Evolutionary conservation across 768 basidiomycete genomes (phyloP).

Genomic region (Termitomyces sp.): DNA sequence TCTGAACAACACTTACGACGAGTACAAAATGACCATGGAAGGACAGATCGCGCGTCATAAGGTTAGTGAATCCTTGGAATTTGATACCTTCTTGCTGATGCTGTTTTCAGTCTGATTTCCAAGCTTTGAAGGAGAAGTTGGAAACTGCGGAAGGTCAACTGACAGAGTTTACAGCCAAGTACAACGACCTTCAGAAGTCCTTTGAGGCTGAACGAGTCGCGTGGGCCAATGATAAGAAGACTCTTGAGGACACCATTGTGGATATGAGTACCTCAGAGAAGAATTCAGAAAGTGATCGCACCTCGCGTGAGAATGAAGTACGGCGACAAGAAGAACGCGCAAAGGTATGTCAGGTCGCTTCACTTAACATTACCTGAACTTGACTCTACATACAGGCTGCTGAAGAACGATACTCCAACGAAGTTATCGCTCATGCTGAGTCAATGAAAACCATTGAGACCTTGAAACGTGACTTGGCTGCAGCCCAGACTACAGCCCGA

Average conservation of each 20-base stretch:
- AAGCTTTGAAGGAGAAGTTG: constrained; percentile 61
- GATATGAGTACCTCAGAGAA: constrained; percentile 77
- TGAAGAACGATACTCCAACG: constrained; percentile 76
- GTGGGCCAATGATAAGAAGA: constrained; percentile 79
- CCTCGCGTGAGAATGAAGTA: constrained; percentile 61
- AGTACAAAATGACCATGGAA: constrained; percentile 73
- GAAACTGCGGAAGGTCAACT: constrained; percentile 52
- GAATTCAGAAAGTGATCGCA: constrained; percentile 58
- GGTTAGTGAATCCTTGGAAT: constrained; percentile 36
- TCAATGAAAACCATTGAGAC: constrained; percentile 68
- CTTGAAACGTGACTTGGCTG: constrained; percentile 59
- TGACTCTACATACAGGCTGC: constrained; percentile 47
- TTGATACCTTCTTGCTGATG: background rate
- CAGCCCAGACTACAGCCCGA: constrained; percentile 47
- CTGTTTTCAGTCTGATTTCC: constrained; percentile 52
- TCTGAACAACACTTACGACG: constrained; percentile 71
- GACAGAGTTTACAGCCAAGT: constrained; percentile 40
- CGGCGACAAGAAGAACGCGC: constrained; percentile 65
- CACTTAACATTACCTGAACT: background rate
- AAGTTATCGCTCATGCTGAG: constrained; percentile 84
- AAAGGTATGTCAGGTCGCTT: constrained; percentile 38
- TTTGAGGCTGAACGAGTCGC: constrained; percentile 67
- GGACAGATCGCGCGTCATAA: constrained; percentile 63
- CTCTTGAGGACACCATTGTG: constrained; percentile 76
- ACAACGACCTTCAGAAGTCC: constrained; percentile 56